Base-by-base conservation (phyloP, 768 basidiomycete genomes). In the Podaxis sp. region DNA sequence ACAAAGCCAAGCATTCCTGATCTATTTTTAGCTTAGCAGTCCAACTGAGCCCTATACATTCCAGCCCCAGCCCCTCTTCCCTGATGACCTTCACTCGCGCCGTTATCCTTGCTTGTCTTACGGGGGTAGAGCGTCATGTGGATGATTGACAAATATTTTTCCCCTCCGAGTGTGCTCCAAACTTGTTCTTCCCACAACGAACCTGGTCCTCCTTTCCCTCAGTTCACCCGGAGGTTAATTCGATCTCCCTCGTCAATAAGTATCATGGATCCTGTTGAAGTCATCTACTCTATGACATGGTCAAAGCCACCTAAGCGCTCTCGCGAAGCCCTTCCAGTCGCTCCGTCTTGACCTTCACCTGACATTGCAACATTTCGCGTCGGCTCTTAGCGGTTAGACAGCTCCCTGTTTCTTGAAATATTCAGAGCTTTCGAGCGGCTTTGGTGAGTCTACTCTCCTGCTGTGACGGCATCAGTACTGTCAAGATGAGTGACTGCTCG, bases 321-420 rank as follows among this genome's bases (percentile, higher is more conserved):
- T 80, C 77, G 49, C 82, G 79, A 20, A 82, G 75, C 1, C 76
- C 76, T 26, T 85, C 83, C 26, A 90, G 71, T 3, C 77, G 72
- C 61, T 84, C 82, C 22, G 77, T 77, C 58, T 82, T 78, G 0
- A 81, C 74, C 6, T 67, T 73, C 22, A 87, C 72, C 56, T 84
- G 80, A 0, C 80, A 80, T 66, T 81, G 74, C 4, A 82, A 79
- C 0, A 78, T 75, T 59, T 88, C 83, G 68, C 83, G 87, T 64
- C 82, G 82, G 38, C 84, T 80, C 64, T 84, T 87, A 1, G 89
- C 86, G 22, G 83, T 82, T 24, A 88, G 74, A 75, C 78, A 17
- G 85, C 78, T 69, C 90, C 85, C 20, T 82, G 78, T 71, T 87
- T 89, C 72, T 88, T 89, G 70, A 85, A 85, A 76, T 75, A 15